These are phyloP conservation scores for Celoporthe dispersa DNA, from an alignment of 2,329 filamentous ascomycete species.

Conservation along the genomic window DNA sequence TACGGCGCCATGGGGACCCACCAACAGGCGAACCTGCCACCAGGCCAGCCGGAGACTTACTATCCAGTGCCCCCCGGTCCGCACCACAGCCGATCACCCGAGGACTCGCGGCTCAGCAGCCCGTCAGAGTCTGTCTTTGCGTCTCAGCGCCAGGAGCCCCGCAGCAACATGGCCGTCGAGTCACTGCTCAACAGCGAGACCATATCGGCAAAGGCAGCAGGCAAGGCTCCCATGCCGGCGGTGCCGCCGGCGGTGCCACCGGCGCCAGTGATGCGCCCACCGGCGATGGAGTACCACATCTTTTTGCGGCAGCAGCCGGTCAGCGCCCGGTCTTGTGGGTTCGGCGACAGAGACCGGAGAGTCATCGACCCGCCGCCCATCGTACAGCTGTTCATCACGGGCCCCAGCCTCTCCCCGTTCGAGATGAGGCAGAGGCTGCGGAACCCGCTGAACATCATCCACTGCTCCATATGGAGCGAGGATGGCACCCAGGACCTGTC, in stretches of 20 bases:
- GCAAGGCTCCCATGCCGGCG: background rate
- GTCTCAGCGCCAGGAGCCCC: conserved; percentile 22
- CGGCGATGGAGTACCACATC: conserved; percentile 48
- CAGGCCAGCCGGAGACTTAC: background rate
- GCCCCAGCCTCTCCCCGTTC: conserved; percentile 57
- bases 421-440: conserved; percentile 58
- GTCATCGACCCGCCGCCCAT: conserved; percentile 86
- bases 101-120: conserved; percentile 4
- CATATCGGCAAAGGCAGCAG: background rate
- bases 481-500: conserved; percentile 70
- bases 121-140: background rate
- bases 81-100: background rate
- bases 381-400: conserved; percentile 71
- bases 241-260: background rate
- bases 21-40: background rate
- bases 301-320: conserved; percentile 76
- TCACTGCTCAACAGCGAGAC: conserved; percentile 26
- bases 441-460: conserved; percentile 71
- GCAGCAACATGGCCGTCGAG: conserved; percentile 22
- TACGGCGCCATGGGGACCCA: conserved; percentile 9
- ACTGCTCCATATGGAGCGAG: conserved; percentile 77
- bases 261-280: background rate
- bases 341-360: conserved; percentile 79
- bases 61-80: background rate
- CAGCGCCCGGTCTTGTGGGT: conserved; percentile 79